Base-by-base conservation (phyloP, 2,329 filamentous ascomycete genomes). In the Alternaria ventricosa region DNA sequence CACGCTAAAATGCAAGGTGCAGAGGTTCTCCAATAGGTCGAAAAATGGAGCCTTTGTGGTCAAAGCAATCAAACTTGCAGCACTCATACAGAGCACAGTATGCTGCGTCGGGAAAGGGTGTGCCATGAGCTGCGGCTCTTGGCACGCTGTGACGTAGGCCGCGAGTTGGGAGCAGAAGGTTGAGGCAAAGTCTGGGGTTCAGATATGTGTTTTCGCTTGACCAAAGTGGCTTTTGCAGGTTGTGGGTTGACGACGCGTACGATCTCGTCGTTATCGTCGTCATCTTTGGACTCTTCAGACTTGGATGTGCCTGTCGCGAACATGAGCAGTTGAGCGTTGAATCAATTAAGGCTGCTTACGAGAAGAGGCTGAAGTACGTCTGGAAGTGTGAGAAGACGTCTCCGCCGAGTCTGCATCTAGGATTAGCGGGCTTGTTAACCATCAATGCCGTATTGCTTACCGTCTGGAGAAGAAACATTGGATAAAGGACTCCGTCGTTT, bases 401-500 rank as follows among this genome's bases (percentile, higher is more conserved):
- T 67, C 59, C 7, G 33, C 59, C 1, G 59, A 44, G 53, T 65
- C 65, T 67, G 20, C 20, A 27, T 18, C n/a, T 46, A 9, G 20
- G 25, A 25, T 60, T 49, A 59, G 28, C 56, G 18, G 23, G 30
- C 20, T 43, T 6, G 13, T 54, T 4, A 4, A 30, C 41, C 10
- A 25, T 13, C 12, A 18, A 46, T 10, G 12, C 8, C 27, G 25
- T 54, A 9, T 22, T 23, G 45, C 57, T 11, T 59, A 66, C 63
- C 60, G 20, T 65, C 57, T n/a, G 61, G 50, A 36, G 56, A 62
- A 9, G 65, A 66, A 18, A 69, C 62, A 57, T 60, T 61, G 5
- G 63, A 71, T 20, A 71, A 58, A n/a, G 67, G 69, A 43, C 69
- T 71, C 33, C 60, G 62, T 30, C 55, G 63, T 50, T 55, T 65